Percentiles rank a stretch among this genome's conserved stretches.
phyloP scores from a whole-genome alignment of 2,329 filamentous ascomycete genomes.

The Nothomitra cinnamomea region DNA sequence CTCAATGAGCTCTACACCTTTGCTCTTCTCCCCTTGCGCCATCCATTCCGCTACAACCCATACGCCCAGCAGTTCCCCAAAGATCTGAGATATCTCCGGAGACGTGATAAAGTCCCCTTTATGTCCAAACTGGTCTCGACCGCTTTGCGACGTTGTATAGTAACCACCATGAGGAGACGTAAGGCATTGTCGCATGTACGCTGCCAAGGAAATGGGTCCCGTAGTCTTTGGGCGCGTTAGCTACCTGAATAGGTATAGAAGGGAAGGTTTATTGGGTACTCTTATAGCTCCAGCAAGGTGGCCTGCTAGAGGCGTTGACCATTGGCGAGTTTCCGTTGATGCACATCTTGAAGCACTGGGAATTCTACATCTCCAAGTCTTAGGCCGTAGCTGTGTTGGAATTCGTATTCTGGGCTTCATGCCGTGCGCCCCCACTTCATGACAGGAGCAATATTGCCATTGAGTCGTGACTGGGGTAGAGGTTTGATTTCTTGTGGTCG shows the following conservation, averaged over 20 bases:
- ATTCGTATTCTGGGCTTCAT: background rate
- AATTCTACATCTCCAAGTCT: background rate
- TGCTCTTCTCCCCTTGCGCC: constrained; percentile 57
- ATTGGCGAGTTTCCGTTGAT: constrained; percentile 37
- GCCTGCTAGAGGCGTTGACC: constrained; percentile 87
- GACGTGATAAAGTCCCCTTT: constrained; percentile 95
- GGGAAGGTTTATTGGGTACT: constrained; percentile 28
- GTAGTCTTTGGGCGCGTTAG: constrained; percentile 39
- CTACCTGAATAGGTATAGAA: background rate
- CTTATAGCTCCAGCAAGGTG: constrained; percentile 74
- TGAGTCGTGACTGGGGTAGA: no score
- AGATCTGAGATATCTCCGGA: constrained; percentile 92
- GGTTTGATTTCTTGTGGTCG: no score
- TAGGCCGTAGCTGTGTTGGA: background rate
- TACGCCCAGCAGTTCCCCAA: constrained; percentile 83
- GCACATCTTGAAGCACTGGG: constrained; percentile 24
- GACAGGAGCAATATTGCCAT: no score
- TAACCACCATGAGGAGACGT: constrained; percentile 84
- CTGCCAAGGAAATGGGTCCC: constrained; percentile 77
- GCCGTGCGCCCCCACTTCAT: no score
- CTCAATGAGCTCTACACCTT: constrained; percentile 77
- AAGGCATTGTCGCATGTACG: constrained; percentile 97
- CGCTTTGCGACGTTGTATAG: constrained; percentile 61
- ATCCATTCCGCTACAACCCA: constrained; percentile 98
- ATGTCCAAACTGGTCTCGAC: constrained; percentile 74